phyloP scores from a whole-genome alignment of 1,139 yeast species.

The Hemisphaericaspora xylanilytica region DNA sequence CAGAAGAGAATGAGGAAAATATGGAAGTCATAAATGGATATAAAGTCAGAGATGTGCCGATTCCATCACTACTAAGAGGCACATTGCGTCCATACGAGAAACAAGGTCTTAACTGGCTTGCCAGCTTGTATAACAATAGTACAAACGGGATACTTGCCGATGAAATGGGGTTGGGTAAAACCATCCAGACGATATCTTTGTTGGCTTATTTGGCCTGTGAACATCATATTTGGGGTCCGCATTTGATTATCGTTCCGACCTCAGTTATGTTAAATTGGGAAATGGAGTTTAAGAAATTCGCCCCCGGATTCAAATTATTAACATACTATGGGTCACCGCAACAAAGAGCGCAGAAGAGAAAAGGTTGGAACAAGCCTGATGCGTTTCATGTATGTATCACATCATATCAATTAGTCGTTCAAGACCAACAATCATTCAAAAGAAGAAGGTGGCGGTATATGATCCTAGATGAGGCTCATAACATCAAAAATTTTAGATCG shows the following conservation, averaged over 20 bases:
- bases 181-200: slow-evolving; percentile 91
- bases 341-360: slow-evolving; percentile 91
- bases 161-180: slow-evolving; percentile 98
- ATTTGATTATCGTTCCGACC: slow-evolving; percentile 93
- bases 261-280: slow-evolving; percentile 99
- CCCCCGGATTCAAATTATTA: slow-evolving; percentile 94
- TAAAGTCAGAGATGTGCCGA: slow-evolving; percentile 65
- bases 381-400: slow-evolving; percentile 97
- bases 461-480: slow-evolving; percentile 98
- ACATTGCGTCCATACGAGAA: slow-evolving; percentile 87
- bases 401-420: slow-evolving; percentile 92
- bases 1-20: slow-evolving; percentile 20
- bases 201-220: slow-evolving; percentile 89
- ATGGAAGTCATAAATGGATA: slow-evolving; percentile 36
- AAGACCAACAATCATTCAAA: slow-evolving; percentile 91
- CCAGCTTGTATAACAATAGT: slow-evolving; percentile 85
- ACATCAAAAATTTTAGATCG: slow-evolving; percentile 92
- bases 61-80: slow-evolving; percentile 73
- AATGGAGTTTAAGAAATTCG: slow-evolving; percentile 97
- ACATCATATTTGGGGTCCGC: slow-evolving; percentile 97
- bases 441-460: slow-evolving; percentile 93
- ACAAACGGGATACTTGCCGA: slow-evolving; percentile 98
- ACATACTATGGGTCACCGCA: slow-evolving; percentile 98
- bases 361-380: slow-evolving; percentile 97
- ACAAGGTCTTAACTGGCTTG: slow-evolving; percentile 96